Base-by-base conservation (phyloP, 2,329 filamentous ascomycete species). In the Paramyrothecium sp. region DNA sequence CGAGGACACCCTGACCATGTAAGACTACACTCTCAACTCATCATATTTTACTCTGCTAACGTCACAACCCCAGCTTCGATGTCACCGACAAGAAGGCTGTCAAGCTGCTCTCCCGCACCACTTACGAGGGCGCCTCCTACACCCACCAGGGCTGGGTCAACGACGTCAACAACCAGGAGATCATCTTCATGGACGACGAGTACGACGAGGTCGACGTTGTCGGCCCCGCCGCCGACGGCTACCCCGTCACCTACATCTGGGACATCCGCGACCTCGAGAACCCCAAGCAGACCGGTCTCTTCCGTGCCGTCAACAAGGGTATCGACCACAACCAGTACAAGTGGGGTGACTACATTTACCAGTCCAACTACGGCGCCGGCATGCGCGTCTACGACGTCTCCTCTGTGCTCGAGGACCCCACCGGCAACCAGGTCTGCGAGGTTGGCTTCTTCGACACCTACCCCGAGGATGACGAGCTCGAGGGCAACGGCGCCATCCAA, bases 131-230 rank as follows among this genome's bases (percentile, higher is more conserved):
- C 48, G 79, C 78, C 21, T 65, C 76, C 16, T 84, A 83, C 72
- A 82, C 81, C 2, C 82, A 85, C 65, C 82, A 85, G 64, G 82
- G 82, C 55, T 79, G 77, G 71, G 71, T 83, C 11, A 71, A 80
- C 53, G 74, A 81, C 66, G 65, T 68, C n/a, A 64, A 73, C 52
- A 34, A 33, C 23, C 75, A 66, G 67, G 69, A 75, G 50, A 77
- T 77, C 61, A 68, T 67, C 55, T 72, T 82, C 33, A 71, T 83
- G 21, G 79, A 83, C 65, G 80, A 83, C 63, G 80, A 83, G 64
- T 73, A 78, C 51, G 80, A 83, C 65, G 81, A 84, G 67, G 64
- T 21, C 67, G 77, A 23, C 61, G 62, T 16, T 69, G 71, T 11
- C 74, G 73, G 12, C 19, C 51, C 51, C n/a, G 51, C 51, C 16